Percentiles rank a stretch among this genome's conserved stretches.
Conservation (phyloP, 164 flowering plant genomes). For the Magnolia sinica region DNA sequence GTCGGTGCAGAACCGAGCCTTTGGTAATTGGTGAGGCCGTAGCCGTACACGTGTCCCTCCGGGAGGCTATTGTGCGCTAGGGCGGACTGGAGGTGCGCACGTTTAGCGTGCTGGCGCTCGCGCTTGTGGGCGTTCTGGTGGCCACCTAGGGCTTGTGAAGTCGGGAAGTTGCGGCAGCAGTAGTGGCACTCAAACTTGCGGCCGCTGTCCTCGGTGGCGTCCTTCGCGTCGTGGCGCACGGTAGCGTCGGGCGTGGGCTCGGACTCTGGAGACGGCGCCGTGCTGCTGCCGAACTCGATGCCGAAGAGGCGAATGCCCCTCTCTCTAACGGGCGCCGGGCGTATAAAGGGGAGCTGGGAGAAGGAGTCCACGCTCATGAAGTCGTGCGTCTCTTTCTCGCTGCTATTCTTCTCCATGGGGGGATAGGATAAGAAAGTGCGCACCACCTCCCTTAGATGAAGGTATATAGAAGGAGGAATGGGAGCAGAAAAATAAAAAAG, state of each 20-base stretch:
- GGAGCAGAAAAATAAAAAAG: not conserved
- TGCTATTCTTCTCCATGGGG: slow-evolving; percentile 44
- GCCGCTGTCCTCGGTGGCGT: slow-evolving; percentile 8
- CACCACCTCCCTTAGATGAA: not conserved
- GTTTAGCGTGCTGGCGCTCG: slow-evolving; percentile 86
- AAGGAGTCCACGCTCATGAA: slow-evolving; percentile 96
- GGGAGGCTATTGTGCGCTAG: slow-evolving; percentile 39
- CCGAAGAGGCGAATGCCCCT: slow-evolving; percentile 82
- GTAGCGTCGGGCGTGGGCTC: slow-evolving; percentile 5
- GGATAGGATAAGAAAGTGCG: not conserved
- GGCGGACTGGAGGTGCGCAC: slow-evolving; percentile 77
- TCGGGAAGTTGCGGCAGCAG: slow-evolving; percentile 88
- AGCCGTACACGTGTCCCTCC: slow-evolving; percentile 34
- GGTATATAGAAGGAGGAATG: not conserved
- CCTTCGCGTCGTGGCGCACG: slow-evolving; percentile 12
- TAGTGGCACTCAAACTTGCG: slow-evolving; percentile 85
- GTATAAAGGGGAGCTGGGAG: slow-evolving; percentile 90
- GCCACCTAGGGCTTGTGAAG: slow-evolving; percentile 94
- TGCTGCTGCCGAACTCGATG: slow-evolving; percentile 47
- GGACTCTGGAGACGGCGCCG: slow-evolving; percentile 8
- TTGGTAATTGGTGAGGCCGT: slow-evolving; percentile 44
- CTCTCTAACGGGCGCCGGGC: slow-evolving; percentile 46
- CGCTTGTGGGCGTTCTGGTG: slow-evolving; percentile 98
- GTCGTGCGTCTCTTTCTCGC: slow-evolving; percentile 66
- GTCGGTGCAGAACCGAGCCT: slow-evolving; percentile 19